Conservation (phyloP, 495 filamentous ascomycete species). For the Hyaloscypha hepaticicola region DNA sequence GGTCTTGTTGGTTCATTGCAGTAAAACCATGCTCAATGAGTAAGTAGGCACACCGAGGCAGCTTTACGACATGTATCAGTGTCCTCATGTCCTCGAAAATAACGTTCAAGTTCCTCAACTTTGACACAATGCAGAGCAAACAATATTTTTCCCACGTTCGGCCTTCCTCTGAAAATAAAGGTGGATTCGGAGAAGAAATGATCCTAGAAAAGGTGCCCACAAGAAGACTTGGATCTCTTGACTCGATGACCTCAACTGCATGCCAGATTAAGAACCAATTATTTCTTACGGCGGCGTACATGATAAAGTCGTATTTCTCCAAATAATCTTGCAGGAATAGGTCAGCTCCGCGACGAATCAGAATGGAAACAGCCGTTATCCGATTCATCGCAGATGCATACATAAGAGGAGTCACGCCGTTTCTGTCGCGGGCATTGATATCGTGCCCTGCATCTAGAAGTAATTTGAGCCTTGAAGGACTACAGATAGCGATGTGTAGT, state of each 20-base stretch:
- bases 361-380: constrained; percentile 4
- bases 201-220: constrained; percentile 7
- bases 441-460: constrained; percentile 11
- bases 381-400: constrained; percentile 5
- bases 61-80: constrained; percentile 1
- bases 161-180: background rate
- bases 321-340: constrained; percentile 8
- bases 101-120: background rate
- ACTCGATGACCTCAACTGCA: constrained; percentile 5
- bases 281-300: constrained; percentile 8
- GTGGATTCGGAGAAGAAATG: background rate
- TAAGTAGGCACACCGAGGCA: background rate
- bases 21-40: constrained; percentile 2
- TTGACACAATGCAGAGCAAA: background rate
- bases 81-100: background rate
- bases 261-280: constrained; percentile 13
- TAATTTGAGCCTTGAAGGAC: constrained; percentile 4
- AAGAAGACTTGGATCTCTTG: constrained; percentile 5
- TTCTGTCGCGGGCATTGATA: constrained; percentile 3
- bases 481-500: constrained; percentile 7
- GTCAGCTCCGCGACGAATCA: constrained; percentile 11
- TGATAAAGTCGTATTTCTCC: constrained; percentile 12
- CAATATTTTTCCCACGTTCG: background rate
- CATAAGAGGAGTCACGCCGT: constrained; percentile 2
- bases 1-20: constrained; percentile 4